phyloP scores from a whole-genome alignment of 2,329 filamentous ascomycete species.

The Hymenoscyphus linearis region DNA sequence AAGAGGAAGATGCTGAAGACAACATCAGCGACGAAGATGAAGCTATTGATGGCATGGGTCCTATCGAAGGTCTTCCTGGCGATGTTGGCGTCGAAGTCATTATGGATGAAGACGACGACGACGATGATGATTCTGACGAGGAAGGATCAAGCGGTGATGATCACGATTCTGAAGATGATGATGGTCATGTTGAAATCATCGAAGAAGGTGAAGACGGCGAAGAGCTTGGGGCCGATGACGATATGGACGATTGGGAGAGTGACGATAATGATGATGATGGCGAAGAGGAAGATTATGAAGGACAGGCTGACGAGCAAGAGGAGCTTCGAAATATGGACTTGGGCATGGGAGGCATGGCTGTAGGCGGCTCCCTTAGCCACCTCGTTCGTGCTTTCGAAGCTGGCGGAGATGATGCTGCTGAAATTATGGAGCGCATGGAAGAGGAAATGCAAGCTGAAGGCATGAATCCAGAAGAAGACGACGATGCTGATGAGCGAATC shows the following conservation, averaged over 20 bases:
- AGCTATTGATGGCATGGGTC: slow-evolving; percentile 76
- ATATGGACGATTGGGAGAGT: slow-evolving; percentile 57
- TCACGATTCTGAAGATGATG: slow-evolving; percentile 48
- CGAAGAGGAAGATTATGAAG: slow-evolving; percentile 46
- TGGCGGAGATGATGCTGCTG: slow-evolving; percentile 28
- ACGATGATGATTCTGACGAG: slow-evolving; percentile 43
- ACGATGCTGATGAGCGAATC: slow-evolving; percentile 34
- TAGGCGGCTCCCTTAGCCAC: slow-evolving; percentile 40
- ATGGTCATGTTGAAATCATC: slow-evolving; percentile 48
- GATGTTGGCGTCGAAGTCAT: slow-evolving; percentile 67
- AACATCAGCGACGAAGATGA: slow-evolving; percentile 85
- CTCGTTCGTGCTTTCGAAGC: slow-evolving; percentile 48
- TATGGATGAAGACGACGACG: slow-evolving; percentile 69
- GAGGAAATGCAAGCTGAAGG: slow-evolving; percentile 35
- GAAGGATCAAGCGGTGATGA: slow-evolving; percentile 58
- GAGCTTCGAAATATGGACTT: slow-evolving; percentile 40
- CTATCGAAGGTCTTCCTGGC: slow-evolving; percentile 69
- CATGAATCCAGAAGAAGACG: slow-evolving; percentile 46
- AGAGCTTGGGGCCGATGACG: slow-evolving; percentile 44
- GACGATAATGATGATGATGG: slow-evolving; percentile 53
- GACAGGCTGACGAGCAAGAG: slow-evolving; percentile 47
- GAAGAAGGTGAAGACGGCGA: slow-evolving; percentile 56
- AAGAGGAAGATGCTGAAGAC: slow-evolving; percentile 77
- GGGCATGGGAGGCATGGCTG: slow-evolving; percentile 32
- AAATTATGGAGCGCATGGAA: slow-evolving; percentile 37